phyloP scores from a whole-genome alignment of 2,329 filamentous ascomycete genomes.

The Pleurostoma richardsiae region DNA sequence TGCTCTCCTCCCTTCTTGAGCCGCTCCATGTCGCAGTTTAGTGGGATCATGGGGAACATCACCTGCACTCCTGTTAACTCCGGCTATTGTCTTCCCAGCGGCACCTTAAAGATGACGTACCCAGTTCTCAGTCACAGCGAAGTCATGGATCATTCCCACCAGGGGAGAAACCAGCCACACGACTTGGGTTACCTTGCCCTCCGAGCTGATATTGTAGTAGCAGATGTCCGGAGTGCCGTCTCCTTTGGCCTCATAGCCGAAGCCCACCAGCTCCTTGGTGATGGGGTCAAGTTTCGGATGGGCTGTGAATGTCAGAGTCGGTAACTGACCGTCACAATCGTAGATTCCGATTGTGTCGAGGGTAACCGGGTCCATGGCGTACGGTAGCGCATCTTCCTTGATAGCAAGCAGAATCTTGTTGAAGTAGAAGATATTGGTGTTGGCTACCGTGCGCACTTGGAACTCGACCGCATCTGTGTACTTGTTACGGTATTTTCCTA shows the following conservation, averaged over 20 bases:
- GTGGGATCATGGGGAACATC: constrained; percentile 28
- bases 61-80: not conserved
- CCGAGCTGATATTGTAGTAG: constrained; percentile 21
- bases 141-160: constrained; percentile 34
- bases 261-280: constrained; percentile 31
- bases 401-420: constrained; percentile 38
- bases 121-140: constrained; percentile 33
- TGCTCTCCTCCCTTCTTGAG: constrained; percentile 32
- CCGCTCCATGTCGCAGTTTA: constrained; percentile 25
- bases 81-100: no score
- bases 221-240: constrained; percentile 30
- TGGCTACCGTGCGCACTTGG: constrained; percentile 30
- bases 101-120: not conserved
- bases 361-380: constrained; percentile 30
- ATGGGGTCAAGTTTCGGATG: constrained; percentile 35
- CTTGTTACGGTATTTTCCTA: constrained; percentile 32
- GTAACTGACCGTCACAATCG: constrained; percentile 35
- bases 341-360: constrained; percentile 33
- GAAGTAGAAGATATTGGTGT: constrained; percentile 48
- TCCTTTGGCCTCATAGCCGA: constrained; percentile 34
- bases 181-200: constrained; percentile 22
- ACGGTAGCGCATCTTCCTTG: constrained; percentile 42
- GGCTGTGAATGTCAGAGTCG: constrained; percentile 31
- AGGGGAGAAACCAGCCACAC: constrained; percentile 23
- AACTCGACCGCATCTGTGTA: constrained; percentile 29